phyloP scores from a whole-genome alignment of 2,329 filamentous ascomycete genomes.

The Aureobasidium sp. region DNA sequence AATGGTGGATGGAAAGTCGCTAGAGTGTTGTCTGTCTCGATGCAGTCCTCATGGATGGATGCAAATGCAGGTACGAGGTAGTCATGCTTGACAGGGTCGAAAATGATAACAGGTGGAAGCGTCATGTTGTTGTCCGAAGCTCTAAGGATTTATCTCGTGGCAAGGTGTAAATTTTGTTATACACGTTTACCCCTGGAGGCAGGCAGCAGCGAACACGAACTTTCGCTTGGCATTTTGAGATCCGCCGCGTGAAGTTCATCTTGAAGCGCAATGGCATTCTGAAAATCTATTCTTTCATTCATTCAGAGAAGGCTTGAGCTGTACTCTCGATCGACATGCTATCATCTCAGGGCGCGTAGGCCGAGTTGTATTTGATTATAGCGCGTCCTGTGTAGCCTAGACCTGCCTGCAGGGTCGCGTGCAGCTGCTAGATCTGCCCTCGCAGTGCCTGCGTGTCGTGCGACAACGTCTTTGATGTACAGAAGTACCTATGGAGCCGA shows the following conservation, averaged over 20 bases:
- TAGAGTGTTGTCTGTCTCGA: constrained; percentile 50
- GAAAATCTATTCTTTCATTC: too few relatives aligned
- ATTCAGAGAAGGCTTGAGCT: not conserved
- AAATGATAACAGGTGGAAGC: not conserved
- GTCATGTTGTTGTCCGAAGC: not conserved
- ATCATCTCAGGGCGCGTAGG: not conserved
- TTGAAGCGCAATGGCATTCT: not conserved
- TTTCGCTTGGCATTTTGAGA: not conserved
- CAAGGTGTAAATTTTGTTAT: not conserved
- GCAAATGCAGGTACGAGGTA: constrained; percentile 52
- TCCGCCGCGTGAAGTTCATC: not conserved
- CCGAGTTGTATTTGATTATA: not conserved
- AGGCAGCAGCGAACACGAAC: not conserved
- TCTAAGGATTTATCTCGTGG: not conserved
- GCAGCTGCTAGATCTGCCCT: not conserved
- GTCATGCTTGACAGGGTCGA: constrained; percentile 31
- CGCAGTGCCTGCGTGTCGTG: not conserved
- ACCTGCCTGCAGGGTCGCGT: not conserved
- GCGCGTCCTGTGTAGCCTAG: not conserved
- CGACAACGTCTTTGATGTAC: not conserved
- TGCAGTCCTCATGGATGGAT: constrained; percentile 52
- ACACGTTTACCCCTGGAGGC: not conserved
- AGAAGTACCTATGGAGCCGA: not conserved
- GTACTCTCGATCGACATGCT: not conserved
- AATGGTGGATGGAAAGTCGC: constrained; percentile 56